phyloP scores from a whole-genome alignment of 495 filamentous ascomycete genomes.

The Bombardia bombarda region DNA sequence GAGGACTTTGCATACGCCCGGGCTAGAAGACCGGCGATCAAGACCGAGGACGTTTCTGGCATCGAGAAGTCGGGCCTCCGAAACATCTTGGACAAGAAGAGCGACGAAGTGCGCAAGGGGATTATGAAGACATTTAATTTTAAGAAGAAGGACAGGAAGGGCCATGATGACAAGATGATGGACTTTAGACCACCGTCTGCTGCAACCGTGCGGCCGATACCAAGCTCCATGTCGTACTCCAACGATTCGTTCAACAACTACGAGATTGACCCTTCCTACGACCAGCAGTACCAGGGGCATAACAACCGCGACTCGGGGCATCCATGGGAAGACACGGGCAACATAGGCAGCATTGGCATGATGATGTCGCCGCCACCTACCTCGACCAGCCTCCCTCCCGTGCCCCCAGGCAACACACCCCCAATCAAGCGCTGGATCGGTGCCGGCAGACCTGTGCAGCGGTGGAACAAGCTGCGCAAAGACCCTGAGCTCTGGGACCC shows the following conservation, averaged over 20 bases:
- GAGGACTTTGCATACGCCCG: conserved; percentile 36
- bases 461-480: conserved; percentile 48
- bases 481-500: conserved; percentile 58
- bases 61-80: conserved; percentile 46
- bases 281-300: conserved; percentile 3
- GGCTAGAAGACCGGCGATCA: conserved; percentile 33
- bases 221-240: background rate
- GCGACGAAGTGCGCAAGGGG: conserved; percentile 41
- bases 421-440: conserved; percentile 46
- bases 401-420: conserved; percentile 22
- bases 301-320: background rate
- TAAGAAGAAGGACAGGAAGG: conserved; percentile 37
- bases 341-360: too few species aligned
- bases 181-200: conserved; percentile 27
- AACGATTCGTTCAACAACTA: conserved; percentile 16
- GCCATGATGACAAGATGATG: conserved; percentile 6
- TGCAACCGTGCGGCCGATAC: conserved; percentile 24
- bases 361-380: conserved; percentile 25
- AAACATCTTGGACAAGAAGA: conserved; percentile 44
- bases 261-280: conserved; percentile 17
- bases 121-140: conserved; percentile 40
- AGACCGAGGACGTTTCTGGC: conserved; percentile 39
- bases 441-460: conserved; percentile 34
- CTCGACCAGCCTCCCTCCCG: conserved; percentile 27
- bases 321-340: conserved; percentile 19